Conservation (phyloP, 768 basidiomycete genomes). For the Hydnomerulius pinastri region DNA sequence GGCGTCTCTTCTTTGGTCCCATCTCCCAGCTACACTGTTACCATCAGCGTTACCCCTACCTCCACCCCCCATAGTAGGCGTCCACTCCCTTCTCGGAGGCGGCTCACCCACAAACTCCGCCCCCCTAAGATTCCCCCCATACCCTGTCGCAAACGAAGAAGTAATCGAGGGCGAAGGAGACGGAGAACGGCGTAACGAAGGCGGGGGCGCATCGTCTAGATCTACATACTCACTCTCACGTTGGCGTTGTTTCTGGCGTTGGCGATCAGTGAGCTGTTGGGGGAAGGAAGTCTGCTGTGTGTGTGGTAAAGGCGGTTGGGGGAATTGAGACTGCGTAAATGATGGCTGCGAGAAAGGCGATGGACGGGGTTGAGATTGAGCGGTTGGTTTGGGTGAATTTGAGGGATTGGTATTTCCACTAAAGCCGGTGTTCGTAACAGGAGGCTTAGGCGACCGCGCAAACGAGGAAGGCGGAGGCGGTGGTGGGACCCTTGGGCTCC, state of each 20-base stretch:
- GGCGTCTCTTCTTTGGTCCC: conserved; percentile 10
- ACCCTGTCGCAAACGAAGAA: conserved; percentile 17
- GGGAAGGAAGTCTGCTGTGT: conserved; percentile 14
- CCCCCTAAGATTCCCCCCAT: conserved; percentile 15
- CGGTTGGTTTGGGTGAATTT: no score
- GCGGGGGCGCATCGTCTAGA: conserved; percentile 46
- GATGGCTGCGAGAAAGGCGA: conserved; percentile 11
- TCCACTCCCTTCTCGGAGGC: conserved; percentile 30
- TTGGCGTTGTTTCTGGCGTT: conserved; percentile 26
- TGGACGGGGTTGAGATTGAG: no score
- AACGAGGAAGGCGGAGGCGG: no score
- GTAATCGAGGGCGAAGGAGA: no score
- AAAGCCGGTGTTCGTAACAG: no score
- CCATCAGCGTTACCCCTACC: conserved; percentile 13
- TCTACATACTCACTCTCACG: conserved; percentile 27
- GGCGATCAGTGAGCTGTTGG: conserved; percentile 23
- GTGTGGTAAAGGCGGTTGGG: conserved; percentile 11
- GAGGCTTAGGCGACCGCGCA: no score
- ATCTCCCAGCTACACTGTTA: conserved; percentile 1
- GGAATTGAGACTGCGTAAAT: conserved; percentile 4
- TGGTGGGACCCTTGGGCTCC: neutral
- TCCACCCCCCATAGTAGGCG: no score
- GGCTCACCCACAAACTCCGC: conserved; percentile 31
- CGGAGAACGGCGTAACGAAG: conserved; percentile 42
- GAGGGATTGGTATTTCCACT: no score